phyloP scores from a whole-genome alignment of 495 filamentous ascomycete species.

The Sordaria brevicollis region DNA sequence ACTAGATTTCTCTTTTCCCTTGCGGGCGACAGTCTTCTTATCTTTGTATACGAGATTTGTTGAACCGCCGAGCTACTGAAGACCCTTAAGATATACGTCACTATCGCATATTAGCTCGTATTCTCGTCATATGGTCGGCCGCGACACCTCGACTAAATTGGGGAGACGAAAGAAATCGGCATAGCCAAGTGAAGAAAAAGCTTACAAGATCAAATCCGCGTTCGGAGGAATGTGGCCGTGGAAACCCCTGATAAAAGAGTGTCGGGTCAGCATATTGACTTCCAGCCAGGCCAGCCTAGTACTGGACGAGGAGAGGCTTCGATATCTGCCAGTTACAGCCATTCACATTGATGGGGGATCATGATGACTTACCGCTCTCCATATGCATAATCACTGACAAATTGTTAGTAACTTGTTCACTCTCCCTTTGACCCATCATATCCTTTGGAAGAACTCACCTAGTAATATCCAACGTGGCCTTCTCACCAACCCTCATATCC shows the following conservation, averaged over 20 bases:
- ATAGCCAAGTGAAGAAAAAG: conserved; percentile 3
- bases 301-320: no score
- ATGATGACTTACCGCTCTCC: conserved; percentile 49
- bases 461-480: conserved; percentile 64
- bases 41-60: not conserved
- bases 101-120: conserved; percentile 15
- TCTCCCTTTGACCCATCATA: not conserved
- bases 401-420: not conserved
- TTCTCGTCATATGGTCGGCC: conserved; percentile 1
- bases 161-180: not conserved
- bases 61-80: conserved; percentile 8
- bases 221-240: conserved; percentile 50
- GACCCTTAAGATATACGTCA: conserved; percentile 41
- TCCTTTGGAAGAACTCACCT: conserved; percentile 41
- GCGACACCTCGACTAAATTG: not conserved
- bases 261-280: not conserved
- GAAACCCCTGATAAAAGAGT: conserved; percentile 42
- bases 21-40: no score
- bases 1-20: no score
- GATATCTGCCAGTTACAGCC: no score
- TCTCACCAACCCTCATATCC: conserved; percentile 72
- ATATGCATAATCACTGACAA: conserved; percentile 66
- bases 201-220: conserved; percentile 48
- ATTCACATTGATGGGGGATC: not conserved
- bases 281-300: no score